These are phyloP conservation scores for Trametes sp. DNA, from an alignment of 1,284 basidiomycete genomes.

Conservation along the genomic window DNA sequence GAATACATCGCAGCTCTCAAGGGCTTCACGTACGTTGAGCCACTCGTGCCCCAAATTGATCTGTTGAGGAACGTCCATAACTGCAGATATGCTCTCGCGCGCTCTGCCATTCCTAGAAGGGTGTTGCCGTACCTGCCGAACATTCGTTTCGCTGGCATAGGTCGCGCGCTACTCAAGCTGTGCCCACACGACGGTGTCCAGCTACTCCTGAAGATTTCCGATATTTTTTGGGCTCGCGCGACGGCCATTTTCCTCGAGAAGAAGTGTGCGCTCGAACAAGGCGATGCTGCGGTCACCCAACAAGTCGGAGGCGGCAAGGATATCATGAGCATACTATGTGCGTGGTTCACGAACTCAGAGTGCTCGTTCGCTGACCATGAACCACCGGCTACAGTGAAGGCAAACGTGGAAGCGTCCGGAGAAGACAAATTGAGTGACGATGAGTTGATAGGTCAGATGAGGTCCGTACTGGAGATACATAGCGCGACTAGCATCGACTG, in stretches of 20 bases:
- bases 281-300: conserved; percentile 14
- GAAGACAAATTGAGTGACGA: conserved; percentile 13
- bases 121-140: conserved; percentile 9
- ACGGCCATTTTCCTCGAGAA: no score
- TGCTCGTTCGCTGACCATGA: background rate
- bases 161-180: background rate
- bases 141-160: background rate
- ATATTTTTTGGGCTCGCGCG: conserved; percentile 17
- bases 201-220: conserved; percentile 4
- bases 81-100: background rate
- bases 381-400: conserved; percentile 4
- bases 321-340: conserved; percentile 33
- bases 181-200: conserved; percentile 24
- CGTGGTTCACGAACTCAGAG: background rate
- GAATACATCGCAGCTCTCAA: conserved; percentile 37
- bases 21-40: conserved; percentile 27
- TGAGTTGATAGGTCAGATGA: conserved; percentile 25
- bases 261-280: conserved; percentile 1
- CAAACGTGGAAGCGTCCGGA: conserved; percentile 11
- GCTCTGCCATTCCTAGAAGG: conserved; percentile 13
- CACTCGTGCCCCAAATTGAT: background rate
- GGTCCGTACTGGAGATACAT: conserved; percentile 4
- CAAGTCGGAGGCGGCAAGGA: conserved; percentile 27
- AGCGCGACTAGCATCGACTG: no score
- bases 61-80: background rate